Evolutionary conservation across 306 rosid species (phyloP).

Genomic region (Senna siamea): DNA sequence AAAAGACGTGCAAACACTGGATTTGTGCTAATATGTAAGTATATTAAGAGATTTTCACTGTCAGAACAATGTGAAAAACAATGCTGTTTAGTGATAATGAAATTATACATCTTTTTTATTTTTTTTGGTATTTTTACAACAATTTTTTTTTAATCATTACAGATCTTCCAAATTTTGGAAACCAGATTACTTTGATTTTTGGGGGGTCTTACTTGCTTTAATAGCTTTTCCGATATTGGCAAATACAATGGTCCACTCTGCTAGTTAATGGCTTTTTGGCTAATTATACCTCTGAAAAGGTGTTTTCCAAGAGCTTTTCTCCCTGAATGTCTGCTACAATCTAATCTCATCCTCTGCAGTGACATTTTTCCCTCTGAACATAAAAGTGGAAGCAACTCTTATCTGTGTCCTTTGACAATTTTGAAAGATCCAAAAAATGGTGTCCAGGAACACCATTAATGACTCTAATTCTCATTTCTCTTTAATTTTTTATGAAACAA

Average conservation of each 20-base stretch:
- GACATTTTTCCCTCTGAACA: constrained; percentile 12
- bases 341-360: neutral
- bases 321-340: neutral
- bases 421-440: neutral
- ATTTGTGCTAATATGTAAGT: no score
- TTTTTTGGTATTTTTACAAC: neutral
- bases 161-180: constrained; percentile 27
- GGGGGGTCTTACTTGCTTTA: neutral
- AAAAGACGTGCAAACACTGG: no score
- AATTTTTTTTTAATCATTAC: neutral
- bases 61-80: constrained; percentile 20
- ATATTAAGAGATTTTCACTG: neutral
- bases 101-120: neutral
- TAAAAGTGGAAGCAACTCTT: neutral
- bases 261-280: constrained; percentile 2
- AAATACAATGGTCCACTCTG: neutral
- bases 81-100: constrained; percentile 4
- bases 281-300: constrained; percentile 19
- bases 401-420: no score
- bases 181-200: constrained; percentile 7
- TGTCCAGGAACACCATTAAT: neutral
- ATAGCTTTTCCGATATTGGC: constrained; percentile 15
- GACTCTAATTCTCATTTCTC: neutral
- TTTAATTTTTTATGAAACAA: neutral
- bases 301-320: constrained; percentile 13